These are phyloP conservation scores for Diplodia scrobiculata DNA, from an alignment of 2,329 filamentous ascomycete species.

Conservation along the genomic window DNA sequence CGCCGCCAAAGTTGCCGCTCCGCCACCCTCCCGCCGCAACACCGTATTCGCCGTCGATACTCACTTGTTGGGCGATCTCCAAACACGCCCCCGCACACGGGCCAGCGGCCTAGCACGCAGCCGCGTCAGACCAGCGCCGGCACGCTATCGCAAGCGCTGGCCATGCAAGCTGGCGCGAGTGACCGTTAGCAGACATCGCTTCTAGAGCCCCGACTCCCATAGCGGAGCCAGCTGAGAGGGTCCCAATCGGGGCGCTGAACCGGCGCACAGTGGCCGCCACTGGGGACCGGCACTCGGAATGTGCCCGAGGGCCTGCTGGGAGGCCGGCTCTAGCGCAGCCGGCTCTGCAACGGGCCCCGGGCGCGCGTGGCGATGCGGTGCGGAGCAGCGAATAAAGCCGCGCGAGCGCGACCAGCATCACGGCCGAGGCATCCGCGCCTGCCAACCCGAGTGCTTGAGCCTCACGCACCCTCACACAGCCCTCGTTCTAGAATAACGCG, in stretches of 20 bases:
- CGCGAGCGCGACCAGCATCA: not conserved
- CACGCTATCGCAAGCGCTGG: not conserved
- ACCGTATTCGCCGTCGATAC: not conserved
- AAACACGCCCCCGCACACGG: not conserved
- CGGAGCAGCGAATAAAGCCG: conserved; percentile 7
- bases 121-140: not conserved
- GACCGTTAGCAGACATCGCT: not conserved
- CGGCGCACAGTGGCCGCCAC: not conserved
- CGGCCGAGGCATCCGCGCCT: not conserved
- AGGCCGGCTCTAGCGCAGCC: conserved; percentile 1
- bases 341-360: conserved; percentile 2
- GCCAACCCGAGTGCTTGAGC: conserved; percentile 9
- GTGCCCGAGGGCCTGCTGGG: not conserved
- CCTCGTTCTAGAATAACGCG: conserved; percentile 11
- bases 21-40: conserved; percentile 4
- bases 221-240: not conserved
- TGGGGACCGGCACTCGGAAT: not conserved
- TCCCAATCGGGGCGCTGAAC: not conserved
- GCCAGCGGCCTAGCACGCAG: not conserved
- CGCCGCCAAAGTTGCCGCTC: not conserved
- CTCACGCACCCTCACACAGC: conserved; percentile 5
- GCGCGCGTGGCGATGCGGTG: conserved; percentile 10
- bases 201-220: not conserved
- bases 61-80: not conserved
- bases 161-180: not conserved